Conservation (phyloP, 192 early-diverging fungal species). For the Chytriomyces confervae region DNA sequence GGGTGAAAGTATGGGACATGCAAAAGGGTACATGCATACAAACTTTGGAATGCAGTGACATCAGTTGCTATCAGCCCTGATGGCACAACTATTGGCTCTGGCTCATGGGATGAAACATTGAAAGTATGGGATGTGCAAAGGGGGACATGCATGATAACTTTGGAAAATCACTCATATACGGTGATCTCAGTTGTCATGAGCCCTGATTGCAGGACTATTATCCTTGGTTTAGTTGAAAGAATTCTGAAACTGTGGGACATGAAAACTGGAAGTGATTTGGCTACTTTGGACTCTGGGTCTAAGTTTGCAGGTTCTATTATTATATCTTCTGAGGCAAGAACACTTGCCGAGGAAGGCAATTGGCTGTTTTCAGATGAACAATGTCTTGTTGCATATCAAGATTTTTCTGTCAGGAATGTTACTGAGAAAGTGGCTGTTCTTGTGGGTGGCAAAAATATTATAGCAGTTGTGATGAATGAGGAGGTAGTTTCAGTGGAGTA, state of each 20-base stretch:
- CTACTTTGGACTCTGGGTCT: background rate
- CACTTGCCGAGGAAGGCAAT: no score
- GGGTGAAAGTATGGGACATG: constrained; percentile 34
- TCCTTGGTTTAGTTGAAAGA: constrained; percentile 82
- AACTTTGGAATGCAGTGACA: constrained; percentile 12
- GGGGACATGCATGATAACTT: background rate
- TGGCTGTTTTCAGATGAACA: no score
- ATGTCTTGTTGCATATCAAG: no score
- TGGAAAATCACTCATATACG: background rate
- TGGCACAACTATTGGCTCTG: background rate
- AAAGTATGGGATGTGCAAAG: constrained; percentile 9
- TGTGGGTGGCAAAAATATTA: no score
- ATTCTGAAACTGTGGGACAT: constrained; percentile 76
- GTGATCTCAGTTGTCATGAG: background rate
- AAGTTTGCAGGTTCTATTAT: constrained; percentile 8
- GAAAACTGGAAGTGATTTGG: background rate
- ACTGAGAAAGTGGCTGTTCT: no score
- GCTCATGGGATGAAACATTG: constrained; percentile 72
- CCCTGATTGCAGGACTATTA: constrained; percentile 27
- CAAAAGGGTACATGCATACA: constrained; percentile 15
- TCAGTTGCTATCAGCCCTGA: constrained; percentile 17
- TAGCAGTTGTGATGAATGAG: no score
- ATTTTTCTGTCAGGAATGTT: no score
- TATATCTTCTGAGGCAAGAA: background rate
- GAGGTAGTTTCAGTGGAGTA: no score